Base-by-base conservation (phyloP, 2,329 filamentous ascomycete species). In the Nemania sp. region DNA sequence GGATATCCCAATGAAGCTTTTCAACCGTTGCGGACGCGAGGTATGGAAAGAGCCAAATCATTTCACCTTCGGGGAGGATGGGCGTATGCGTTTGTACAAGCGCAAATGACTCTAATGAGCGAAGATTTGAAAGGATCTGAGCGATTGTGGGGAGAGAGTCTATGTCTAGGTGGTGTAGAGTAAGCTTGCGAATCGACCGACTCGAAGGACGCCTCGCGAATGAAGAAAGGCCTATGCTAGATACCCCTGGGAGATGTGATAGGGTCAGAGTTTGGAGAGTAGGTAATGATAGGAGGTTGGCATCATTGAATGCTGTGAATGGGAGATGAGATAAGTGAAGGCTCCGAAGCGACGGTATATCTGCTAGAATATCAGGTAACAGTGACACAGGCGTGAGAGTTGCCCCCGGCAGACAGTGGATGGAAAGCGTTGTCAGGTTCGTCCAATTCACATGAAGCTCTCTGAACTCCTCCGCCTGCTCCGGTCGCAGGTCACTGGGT, bases 1-100 rank as follows among this genome's bases (percentile, higher is more conserved):
- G 86, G 27, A 93, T 85, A 73, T 91, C 89, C 89, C 89, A 91
- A 78, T 91, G 89, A 3, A 91, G 80, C 58, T 80, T 83, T 26
- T 79, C 78, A 5, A 91, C 76, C 8, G 84, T 86, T 0, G 74
- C 64, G 0, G 87, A 90, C 0, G 87, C 88, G 8, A 91, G 82
- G 72, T 90, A 90, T 0, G 89, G 89, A 78, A 89, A 89, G 70
- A 90, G 85, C 81, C 86, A 89, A 64, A 90, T 84, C 62, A 86
- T 85, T 35, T 84, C 83, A 61, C 85, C 85, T 15, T 83, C 79
- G 0, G 88, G 83, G 73, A 90, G 85, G n/a, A 82, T 76, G 0
- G 88, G 89, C 1, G 87, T 80, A 32, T 81, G 80, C 1, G 82
- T 76, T 75, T 91, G 89, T 0, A 88, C 85, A 4, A 91, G 75